Evolutionary conservation across 768 basidiomycete species (phyloP), one percentile per base, ranked within the genome.

Genomic region (Imleria badia): DNA sequence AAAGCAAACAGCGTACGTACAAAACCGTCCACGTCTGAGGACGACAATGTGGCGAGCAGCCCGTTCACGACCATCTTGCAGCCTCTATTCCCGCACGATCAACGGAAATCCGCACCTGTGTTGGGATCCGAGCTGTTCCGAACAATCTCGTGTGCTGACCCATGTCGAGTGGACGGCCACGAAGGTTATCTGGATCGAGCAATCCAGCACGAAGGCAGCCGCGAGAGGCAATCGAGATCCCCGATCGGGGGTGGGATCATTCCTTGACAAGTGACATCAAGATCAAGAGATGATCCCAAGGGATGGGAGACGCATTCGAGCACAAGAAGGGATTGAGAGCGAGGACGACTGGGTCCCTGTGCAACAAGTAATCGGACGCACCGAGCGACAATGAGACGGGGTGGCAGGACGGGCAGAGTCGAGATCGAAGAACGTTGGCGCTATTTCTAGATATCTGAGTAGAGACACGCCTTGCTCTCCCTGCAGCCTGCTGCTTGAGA

Each of bases 311-410:
- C 91, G 55, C 65, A 95, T 94, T 97, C 93, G 59, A 98, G 85
- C 8, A 98, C 91, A 69, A 99, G 98, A 79, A 99, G 0, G 96
- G 96, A 66, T 98, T 99, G 62, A 98, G 78, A 38, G 89, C 87
- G 52, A 98, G 81, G 3, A 98, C 96, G 34, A 99, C 94, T 0
- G 94, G 92, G 60, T 97, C 92, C 56, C 85, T 84, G 67, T 93
- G 89, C 3, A 85, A 88, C 40, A 97, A 78, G 60, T 94, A 93
- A 15, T 33, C 30, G 6, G 26, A 26, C 26, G 6, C 6, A 6
- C 26, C 6, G 26, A 26, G 26, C 6, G 26, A 26, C 26, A 26
- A 26, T 26, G 26, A 26, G 26, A 26, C 6, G 26, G 26, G 26
- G 26, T 26, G 3, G 26, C 26, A 26, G 26, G 26, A 6, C 26